Conservation (phyloP, 148 eudicot genomes). For the Diospyros kaki region DNA sequence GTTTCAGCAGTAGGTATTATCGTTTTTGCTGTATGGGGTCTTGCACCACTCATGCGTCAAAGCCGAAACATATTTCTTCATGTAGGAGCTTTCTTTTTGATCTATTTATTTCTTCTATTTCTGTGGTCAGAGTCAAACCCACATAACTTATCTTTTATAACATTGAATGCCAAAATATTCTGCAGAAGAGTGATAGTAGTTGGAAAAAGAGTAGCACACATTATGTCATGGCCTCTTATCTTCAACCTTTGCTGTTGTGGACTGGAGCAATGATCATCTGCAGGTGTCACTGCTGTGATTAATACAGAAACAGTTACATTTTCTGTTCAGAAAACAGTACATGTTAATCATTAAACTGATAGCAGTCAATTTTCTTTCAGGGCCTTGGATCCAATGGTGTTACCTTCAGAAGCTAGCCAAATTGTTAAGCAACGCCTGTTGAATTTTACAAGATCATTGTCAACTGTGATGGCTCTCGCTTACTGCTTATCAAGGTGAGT, state of each 20-base stretch:
- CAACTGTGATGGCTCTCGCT: conserved; percentile 84
- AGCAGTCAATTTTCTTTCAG: conserved; percentile 34
- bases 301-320: not conserved
- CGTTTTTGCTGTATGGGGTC: conserved; percentile 78
- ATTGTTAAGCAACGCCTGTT: conserved; percentile 75
- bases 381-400: conserved; percentile 63
- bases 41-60: conserved; percentile 60
- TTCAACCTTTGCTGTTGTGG: conserved; percentile 90
- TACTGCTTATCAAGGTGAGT: conserved; percentile 74
- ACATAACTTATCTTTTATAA: not conserved
- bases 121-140: not conserved
- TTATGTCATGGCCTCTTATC: conserved; percentile 68
- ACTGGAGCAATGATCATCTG: conserved; percentile 71
- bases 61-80: conserved; percentile 56
- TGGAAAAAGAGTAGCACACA: conserved; percentile 80
- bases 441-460: conserved; percentile 76
- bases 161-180: conserved; percentile 2
- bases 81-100: conserved; percentile 34
- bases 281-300: conserved; percentile 46
- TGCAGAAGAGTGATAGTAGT: conserved; percentile 72
- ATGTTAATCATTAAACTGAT: not conserved
- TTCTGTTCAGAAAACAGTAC: not conserved
- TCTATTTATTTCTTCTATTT: not conserved
- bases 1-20: conserved; percentile 64
- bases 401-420: conserved; percentile 78